A percentile compares a stretch with the other conserved stretches of the same genome.
These are phyloP conservation scores for Suillus subluteus DNA, from an alignment of 768 basidiomycete species.

Conservation along the genomic window DNA sequence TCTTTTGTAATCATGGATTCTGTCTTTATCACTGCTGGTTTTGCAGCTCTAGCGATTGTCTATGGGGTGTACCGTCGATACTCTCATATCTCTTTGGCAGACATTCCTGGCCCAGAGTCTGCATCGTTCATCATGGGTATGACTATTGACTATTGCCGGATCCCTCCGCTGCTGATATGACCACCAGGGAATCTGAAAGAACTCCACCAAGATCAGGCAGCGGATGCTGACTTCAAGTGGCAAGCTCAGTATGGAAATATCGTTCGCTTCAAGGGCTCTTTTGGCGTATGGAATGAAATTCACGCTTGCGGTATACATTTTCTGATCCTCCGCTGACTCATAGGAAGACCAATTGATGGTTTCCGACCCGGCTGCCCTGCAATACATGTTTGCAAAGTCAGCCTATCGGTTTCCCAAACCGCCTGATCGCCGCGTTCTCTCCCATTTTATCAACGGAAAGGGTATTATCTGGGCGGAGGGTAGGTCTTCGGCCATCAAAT, in stretches of 20 bases:
- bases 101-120: conserved; percentile 24
- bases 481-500: conserved; percentile 27
- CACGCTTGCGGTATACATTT: conserved; percentile 10
- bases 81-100: conserved; percentile 17
- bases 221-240: conserved; percentile 33
- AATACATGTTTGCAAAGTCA: conserved; percentile 43
- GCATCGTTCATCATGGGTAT: conserved; percentile 27
- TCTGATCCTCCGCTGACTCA: conserved; percentile 7
- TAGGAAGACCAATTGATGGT: conserved; percentile 50
- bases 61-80: conserved; percentile 13
- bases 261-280: conserved; percentile 30
- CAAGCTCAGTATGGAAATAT: conserved; percentile 33
- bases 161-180: conserved; percentile 26
- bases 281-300: conserved; percentile 25
- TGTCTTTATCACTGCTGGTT: not conserved
- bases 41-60: conserved; percentile 15
- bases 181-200: conserved; percentile 32
- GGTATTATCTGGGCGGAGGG: conserved; percentile 48
- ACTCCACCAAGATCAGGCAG: conserved; percentile 30
- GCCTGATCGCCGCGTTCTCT: conserved; percentile 24
- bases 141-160: not conserved
- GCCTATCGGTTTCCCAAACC: conserved; percentile 48
- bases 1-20: conserved; percentile 17
- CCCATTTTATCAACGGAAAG: conserved; percentile 30
- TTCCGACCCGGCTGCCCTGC: conserved; percentile 50